Evolutionary conservation across 2,329 filamentous ascomycete genomes (phyloP), one percentile per base, ranked within the genome.

Genomic region (Gremmenia infestans): DNA sequence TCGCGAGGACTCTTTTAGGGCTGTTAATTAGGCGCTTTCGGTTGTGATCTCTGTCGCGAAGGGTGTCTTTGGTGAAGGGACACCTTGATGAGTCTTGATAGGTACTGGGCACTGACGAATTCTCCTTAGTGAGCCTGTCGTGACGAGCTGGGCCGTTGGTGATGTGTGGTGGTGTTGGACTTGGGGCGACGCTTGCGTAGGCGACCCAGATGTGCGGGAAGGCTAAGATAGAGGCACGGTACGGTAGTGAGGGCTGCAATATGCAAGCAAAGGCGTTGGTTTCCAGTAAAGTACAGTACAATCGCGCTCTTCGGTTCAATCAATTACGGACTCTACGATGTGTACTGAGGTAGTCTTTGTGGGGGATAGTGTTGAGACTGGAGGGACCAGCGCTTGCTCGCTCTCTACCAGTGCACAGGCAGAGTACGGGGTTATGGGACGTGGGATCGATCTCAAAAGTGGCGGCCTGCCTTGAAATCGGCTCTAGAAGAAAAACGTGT

Each of bases 131-230:
- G 28, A 32, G 25, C 15, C 28, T 40, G 19, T 52, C 15, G n/a
- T 47, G 36, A 40, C 36, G 48, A 14, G 28, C 54, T 56, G 50
- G 50, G 48, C 43, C 48, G 47, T 53, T 52, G 54, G 14, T 40
- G 52, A 50, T 49, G 54, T 50, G 54, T 40, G 42, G 36, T 49
- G 43, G n/a, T 36, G 36, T 50, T 53, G 54, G 53, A 51, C 15
- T 45, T 48, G 36, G 53, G 58, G 54, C 37, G 54, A 62, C 58
- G 63, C 62, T 65, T 65, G 63, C 55, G 53, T 62, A 62, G 60
- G 60, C 61, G 62, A 67, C 59, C 64, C 62, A 66, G 52, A 59
- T 48, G 54, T 36, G 52, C 52, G 64, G 65, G 59, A 63, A 53
- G 58, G 50, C 62, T 63, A 57, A 49, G 43, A 59, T 62, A 46